Percentiles rank a stretch among this genome's conserved stretches.
These are phyloP conservation scores for Rhynchospora pubera DNA, from an alignment of 176 grass and related monocot genomes.

Conservation along the genomic window DNA sequence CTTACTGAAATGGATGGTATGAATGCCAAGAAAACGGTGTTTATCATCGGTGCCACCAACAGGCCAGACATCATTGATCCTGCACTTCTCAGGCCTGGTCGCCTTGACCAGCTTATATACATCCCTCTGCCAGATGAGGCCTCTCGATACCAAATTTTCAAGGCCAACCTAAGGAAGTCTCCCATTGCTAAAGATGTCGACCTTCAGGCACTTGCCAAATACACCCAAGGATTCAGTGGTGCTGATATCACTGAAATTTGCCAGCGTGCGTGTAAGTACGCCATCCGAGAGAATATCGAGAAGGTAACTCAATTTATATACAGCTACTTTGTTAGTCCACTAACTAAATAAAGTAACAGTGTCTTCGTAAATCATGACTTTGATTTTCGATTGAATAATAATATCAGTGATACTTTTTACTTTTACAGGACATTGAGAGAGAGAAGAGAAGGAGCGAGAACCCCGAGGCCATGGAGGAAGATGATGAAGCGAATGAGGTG, in stretches of 20 bases:
- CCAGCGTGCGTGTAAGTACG: conserved; percentile 52
- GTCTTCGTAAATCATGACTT: neutral
- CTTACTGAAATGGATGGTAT: conserved; percentile 72
- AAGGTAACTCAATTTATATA: conserved; percentile 26
- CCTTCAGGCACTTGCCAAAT: conserved; percentile 33
- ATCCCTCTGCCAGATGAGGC: conserved; percentile 56
- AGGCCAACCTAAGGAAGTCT: conserved; percentile 40
- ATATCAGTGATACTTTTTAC: neutral
- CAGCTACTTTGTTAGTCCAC: neutral
- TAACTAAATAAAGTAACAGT: neutral
- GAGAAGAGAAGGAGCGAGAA: conserved; percentile 25
- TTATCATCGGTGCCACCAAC: conserved; percentile 63
- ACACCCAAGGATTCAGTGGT: conserved; percentile 49
- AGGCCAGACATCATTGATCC: conserved; percentile 52
- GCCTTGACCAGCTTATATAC: conserved; percentile 61
- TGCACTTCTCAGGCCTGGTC: conserved; percentile 44
- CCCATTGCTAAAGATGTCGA: conserved; percentile 41
- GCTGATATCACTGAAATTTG: conserved; percentile 62
- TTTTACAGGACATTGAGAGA: conserved; percentile 32
- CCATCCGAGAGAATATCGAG: conserved; percentile 53
- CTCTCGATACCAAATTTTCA: conserved; percentile 43
- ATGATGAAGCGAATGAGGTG: conserved; percentile 19
- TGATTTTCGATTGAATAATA: neutral
- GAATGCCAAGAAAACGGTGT: conserved; percentile 58
- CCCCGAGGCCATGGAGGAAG: conserved; percentile 30